These are phyloP conservation scores for Trichoderma erinaceum DNA, from an alignment of 495 filamentous ascomycete genomes.

Conservation along the genomic window DNA sequence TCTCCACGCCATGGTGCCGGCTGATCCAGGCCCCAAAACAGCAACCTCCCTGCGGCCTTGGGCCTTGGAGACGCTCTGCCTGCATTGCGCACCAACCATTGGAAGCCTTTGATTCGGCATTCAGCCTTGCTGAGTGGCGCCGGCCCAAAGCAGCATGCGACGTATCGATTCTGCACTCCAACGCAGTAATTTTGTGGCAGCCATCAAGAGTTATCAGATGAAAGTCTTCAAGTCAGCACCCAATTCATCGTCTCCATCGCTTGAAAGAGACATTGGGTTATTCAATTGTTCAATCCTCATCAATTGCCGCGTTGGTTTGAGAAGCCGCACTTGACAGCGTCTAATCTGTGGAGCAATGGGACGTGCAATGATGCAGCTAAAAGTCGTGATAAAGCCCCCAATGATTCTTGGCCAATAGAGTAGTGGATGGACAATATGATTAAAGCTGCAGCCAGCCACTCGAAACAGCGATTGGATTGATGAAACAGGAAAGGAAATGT, in stretches of 20 bases:
- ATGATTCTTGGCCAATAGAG: no score
- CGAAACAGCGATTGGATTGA: neutral
- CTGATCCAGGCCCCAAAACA: constrained; percentile 10
- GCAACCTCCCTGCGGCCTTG: neutral
- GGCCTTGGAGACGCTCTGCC: neutral
- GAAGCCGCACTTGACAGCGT: no score
- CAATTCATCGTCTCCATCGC: neutral
- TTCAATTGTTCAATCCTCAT: no score
- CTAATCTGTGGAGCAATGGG: no score
- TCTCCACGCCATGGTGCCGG: neutral
- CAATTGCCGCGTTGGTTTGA: no score
- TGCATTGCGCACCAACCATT: neutral
- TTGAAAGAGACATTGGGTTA: neutral
- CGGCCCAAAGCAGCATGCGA: neutral
- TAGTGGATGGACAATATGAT: no score
- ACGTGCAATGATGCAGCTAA: no score
- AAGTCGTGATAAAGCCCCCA: no score
- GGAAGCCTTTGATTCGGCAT: neutral
- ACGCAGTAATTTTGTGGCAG: neutral
- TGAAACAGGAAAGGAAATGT: neutral
- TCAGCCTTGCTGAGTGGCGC: neutral
- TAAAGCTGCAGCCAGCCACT: no score
- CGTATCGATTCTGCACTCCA: neutral
- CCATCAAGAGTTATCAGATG: no score
- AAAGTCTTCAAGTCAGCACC: no score